Evolutionary conservation across 179 eudicot species (phyloP), one percentile per base, ranked within the genome.

Genomic region (Patellifolia procumbens): DNA sequence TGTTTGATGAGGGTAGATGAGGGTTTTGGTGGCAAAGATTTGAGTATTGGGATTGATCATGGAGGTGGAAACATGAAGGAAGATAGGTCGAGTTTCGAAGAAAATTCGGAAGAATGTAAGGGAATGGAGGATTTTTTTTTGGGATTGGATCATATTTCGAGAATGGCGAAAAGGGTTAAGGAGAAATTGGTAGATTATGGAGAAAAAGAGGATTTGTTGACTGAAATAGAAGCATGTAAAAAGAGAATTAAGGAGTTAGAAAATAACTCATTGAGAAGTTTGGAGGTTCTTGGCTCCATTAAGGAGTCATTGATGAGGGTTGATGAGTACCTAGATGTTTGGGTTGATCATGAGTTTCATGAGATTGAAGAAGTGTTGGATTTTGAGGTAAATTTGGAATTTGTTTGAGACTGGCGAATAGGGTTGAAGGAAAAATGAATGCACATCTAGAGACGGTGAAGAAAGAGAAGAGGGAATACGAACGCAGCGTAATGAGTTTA

Each of bases 401-500:
- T 45, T 26, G 65, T 83, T 81, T 68, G 3, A 75, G 65, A 70
- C 59, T 85, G 68, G 75, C 61, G 11, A 81, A 42, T 31, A 58
- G 24, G 61, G 81, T 75, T 56, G 92, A 83, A 78, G 22, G 26
- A 49, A 80, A 80, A 52, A 3, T 85, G 76, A 73, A 66, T 29
- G 80, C 73, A 13, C 81, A 79, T 70, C 64, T 80, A 75, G 86
- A 81, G 75, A 86, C 66, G 71, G 79, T 72, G 77, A 84, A 78
- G 70, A 91, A 85, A 72, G 88, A 88, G 43, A 91, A 81, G 81
- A 86, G 70, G 80, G 90, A 89, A 68, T 63, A 89, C 20, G 91
- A 88, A 78, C 83, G 55, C n/a, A 88, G 87, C 51, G 85, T 91
- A 59, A 80, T 83, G 81, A 91, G 96, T 72, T 79, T 91, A 73